Percentiles rank a stretch among this genome's conserved stretches.
phyloP scores from a whole-genome alignment of 352 stramenopile genomes.

The Blastocystis hominis region DNA sequence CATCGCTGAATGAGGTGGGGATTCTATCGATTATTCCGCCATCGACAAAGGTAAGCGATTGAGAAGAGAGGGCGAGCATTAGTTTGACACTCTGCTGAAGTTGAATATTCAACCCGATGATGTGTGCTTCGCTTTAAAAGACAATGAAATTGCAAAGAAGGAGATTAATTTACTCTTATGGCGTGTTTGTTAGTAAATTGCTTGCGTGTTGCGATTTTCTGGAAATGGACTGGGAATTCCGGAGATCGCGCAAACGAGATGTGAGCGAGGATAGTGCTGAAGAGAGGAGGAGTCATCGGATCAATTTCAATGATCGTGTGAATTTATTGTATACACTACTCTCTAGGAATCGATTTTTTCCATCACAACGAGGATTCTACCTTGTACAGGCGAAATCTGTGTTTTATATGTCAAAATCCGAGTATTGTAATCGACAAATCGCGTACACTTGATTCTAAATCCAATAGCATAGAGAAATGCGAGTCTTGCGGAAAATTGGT shows the following conservation, averaged over 20 bases:
- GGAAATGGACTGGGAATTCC: neutral
- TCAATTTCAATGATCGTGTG: neutral
- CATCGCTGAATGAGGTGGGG: neutral
- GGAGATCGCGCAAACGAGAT: neutral
- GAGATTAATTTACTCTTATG: neutral
- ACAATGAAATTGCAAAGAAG: conserved; percentile 36
- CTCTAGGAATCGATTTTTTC: neutral
- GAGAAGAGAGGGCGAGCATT: neutral
- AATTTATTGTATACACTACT: neutral
- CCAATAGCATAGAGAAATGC: neutral
- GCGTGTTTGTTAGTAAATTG: neutral
- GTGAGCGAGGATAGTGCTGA: neutral
- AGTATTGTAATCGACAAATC: neutral
- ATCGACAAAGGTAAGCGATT: neutral
- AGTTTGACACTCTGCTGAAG: conserved; percentile 42
- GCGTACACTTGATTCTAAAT: neutral
- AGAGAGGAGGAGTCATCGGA: neutral
- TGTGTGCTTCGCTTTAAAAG: conserved; percentile 39
- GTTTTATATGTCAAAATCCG: conserved; percentile 6
- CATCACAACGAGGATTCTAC: conserved; percentile 15
- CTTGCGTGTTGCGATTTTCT: neutral
- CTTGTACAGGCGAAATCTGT: conserved; percentile 45
- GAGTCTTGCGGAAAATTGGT: conserved; percentile 6
- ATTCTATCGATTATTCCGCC: conserved; percentile 3
- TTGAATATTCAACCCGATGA: conserved; percentile 35